Evolutionary conservation across 2,329 filamentous ascomycete genomes (phyloP).

Genomic region (Penicillium verrucosum): DNA sequence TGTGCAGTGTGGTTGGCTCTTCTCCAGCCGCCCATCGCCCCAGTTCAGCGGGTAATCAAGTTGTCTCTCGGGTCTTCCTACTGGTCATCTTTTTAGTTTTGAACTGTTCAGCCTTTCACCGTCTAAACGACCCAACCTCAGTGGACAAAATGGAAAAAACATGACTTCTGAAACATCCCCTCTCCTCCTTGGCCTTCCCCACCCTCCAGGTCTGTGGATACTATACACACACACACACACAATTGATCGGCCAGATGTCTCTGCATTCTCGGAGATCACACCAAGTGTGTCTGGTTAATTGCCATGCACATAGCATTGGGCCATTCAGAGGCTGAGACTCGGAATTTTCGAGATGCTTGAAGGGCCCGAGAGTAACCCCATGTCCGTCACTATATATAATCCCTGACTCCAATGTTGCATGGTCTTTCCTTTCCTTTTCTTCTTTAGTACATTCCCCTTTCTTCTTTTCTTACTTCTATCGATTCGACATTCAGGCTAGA

Average conservation of each 20-base stretch:
- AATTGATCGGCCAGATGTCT: background rate
- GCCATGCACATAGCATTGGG: slow-evolving; percentile 4
- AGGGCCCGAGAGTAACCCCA: slow-evolving; percentile 7
- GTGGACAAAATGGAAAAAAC: background rate
- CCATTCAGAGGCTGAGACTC: slow-evolving; percentile 6
- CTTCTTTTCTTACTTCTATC: slow-evolving; percentile 11
- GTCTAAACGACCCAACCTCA: background rate
- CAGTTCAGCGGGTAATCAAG: slow-evolving; percentile 17
- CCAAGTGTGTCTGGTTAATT: slow-evolving; percentile 23
- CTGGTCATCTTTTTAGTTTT: slow-evolving; percentile 9
- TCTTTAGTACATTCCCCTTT: slow-evolving; percentile 24
- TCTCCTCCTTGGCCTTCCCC: slow-evolving; percentile 10
- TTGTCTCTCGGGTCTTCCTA: slow-evolving; percentile 8
- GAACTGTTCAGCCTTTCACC: background rate
- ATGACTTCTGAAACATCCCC: slow-evolving; percentile 19
- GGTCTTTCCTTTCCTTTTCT: slow-evolving; percentile 13
- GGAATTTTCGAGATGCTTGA: background rate
- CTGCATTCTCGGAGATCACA: background rate
- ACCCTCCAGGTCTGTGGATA: slow-evolving; percentile 1
- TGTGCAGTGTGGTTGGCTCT: slow-evolving; percentile 18
- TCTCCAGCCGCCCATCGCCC: slow-evolving; percentile 15
- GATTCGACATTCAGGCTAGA: slow-evolving; percentile 36
- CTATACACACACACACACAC: background rate
- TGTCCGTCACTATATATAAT: slow-evolving; percentile 19
- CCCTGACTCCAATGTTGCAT: slow-evolving; percentile 16